Evolutionary conservation across 2,329 filamentous ascomycete genomes (phyloP), one percentile per base, ranked within the genome.

Genomic region (Celoporthe dispersa): DNA sequence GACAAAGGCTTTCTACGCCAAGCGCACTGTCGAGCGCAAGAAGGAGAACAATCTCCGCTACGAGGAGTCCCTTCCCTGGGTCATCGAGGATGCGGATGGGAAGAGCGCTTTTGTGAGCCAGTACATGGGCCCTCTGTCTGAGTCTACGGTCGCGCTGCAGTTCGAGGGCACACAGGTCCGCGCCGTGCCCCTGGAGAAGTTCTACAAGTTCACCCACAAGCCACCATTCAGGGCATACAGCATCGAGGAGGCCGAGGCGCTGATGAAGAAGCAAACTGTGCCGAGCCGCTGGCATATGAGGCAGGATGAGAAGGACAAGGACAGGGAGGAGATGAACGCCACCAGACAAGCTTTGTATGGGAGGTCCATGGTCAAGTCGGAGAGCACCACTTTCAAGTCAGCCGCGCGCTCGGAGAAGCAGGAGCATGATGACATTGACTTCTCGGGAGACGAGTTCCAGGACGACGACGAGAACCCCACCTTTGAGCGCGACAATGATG

Each of bases 11-110:
- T 94, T 93, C 77, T 90, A 93, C 74, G 88, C 92, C n/a, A 92
- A 97, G 69, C 87, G 87, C 68, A 86, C 87, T 7, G 94, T 94
- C 76, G 94, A 95, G 77, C 95, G 82, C 83, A 96, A 87, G 86
- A 97, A 86, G 83, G 86, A 90, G 70, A 85, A 86, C 0, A 88
- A 89, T 69, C 89, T 89, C 81, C 91, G 94, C 73, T 99, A 98
- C 74, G 96, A 98, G 79, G 96, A 99, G 80, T 94, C 95, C 4
- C 84, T 98, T 64, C 96, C 96, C 7, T 99, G 96, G 96, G 94
- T 98, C 79, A 81, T 99, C 48, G 96, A 99, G 78, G 96, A 99
- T 79, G 97, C 94, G 55, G 95, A 99, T 76, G 94, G 94, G 73
- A 97, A 95, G 79, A 95, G 97, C 75, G 92, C 93, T 2, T 98